Evolutionary conservation across 371 early-diverging fungal genomes (phyloP), one percentile per base, ranked within the genome.

Genomic region (Mucor velutinosus): DNA sequence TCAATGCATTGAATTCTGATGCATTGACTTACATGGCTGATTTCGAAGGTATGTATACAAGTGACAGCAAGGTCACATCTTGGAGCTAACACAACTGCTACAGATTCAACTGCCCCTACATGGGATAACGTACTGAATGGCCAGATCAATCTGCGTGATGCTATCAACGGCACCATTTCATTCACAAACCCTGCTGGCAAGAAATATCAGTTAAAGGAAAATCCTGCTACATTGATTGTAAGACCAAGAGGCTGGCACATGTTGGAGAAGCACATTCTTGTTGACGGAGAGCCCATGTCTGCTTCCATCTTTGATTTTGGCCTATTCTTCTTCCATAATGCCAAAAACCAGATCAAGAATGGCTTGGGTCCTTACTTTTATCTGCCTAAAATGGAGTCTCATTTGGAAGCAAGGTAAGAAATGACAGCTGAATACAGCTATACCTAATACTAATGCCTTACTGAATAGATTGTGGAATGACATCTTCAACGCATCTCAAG

Each of bases 351-450:
- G 11, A 74, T 96, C 67, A 88, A 88, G 60, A 86, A 86, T 19
- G 97, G 97, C 43, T 83, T 87, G 65, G 98, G 97, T n/a, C 98
- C 98, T 60, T 97, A 97, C 92, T 97, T 95, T 76, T 97, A 97
- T 78, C 83, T 97, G 29, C 97, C 98, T 73, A 97, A 97, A 89
- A 94, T 97, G 94, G 98, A 97, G 85, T 90, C 90, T 67, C 94
- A 96, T 70, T 87, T 97, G 61, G 98, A 97, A 85, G 98, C 98
- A 58, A 89, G 77, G 77, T 77, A 74, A 62, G 23, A 58, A 41
- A 7, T 17, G 49, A 7, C 15, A 35, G n/a, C 19, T 12, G 12
- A 35, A 35, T 1, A 35, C 37, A 35, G 37, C 11, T 12, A 12
- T n/a, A 21, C n/a, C 10, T 8, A 2, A 59, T 17, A 17, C 41